Base-by-base conservation (phyloP, 1,284 basidiomycete species). In the Heterobasidion parviporum region DNA sequence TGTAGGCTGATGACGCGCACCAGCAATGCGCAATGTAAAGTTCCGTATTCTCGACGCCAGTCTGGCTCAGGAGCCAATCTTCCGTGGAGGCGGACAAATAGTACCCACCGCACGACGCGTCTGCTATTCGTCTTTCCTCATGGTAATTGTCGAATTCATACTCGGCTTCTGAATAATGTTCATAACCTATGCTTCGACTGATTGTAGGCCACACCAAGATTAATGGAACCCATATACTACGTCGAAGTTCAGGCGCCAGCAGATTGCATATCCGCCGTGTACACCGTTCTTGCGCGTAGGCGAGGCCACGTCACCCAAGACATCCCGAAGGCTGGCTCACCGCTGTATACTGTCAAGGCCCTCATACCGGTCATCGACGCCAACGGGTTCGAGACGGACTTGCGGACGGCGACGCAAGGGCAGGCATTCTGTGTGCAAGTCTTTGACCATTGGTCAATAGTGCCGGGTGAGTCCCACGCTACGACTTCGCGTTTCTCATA, bases 361-460 rank as follows among this genome's bases (percentile, higher is more conserved):
- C 83, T 96, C 56, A 94, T 99, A 58, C 97, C 97, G 6, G 97
- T 98, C 44, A 94, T 99, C 61, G 97, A 99, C 67, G 92, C 97
- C 38, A 98, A 98, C 67, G 97, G 97, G 0, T 99, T 99, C 71
- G 97, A 99, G 76, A 98, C 95, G 6, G 97, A 99, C 74, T 73
- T 99, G 67, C 78, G 97, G 63, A 98, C 95, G 44, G 93, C 95
- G 52, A 99, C 97, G 26, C 91, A 97, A 70, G 97, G 97, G 20
- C 94, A 98, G 71, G 97, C 97, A 14, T 98, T 99, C 75, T 95
- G 92, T 64, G 75, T 96, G 62, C 95, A 98, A 72, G 83, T 89
- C 57, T 99, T 99, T 71, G 94, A 97, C 70, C 97, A 99, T 68
- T 99, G 97, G 96, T 89, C 90, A 45, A 92, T 98, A 65, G 96